Percentiles rank a stretch among this genome's conserved stretches.
phyloP scores from a whole-genome alignment of 345 rosid species.

The Gossypium herbaceum region DNA sequence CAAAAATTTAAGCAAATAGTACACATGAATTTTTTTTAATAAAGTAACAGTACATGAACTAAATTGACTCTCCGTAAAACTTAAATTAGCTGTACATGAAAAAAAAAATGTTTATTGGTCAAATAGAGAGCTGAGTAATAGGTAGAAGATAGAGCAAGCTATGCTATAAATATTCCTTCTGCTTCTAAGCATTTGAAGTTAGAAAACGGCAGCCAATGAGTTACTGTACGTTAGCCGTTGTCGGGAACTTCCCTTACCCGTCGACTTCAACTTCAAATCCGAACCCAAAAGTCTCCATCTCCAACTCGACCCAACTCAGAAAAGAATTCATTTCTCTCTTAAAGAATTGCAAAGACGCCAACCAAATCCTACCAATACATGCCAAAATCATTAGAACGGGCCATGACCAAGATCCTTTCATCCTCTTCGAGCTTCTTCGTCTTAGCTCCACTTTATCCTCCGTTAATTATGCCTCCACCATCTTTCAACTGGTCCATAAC shows the following conservation, averaged over 20 bases:
- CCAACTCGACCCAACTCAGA: neutral
- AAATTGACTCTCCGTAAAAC: too few species aligned
- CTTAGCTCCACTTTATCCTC: constrained; percentile 39
- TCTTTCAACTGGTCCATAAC: constrained; percentile 33
- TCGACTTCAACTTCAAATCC: constrained; percentile 14
- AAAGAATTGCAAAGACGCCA: constrained; percentile 28
- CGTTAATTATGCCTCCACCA: constrained; percentile 40
- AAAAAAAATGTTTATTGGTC: too few species aligned
- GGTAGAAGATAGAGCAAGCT: neutral
- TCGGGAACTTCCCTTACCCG: constrained; percentile 14
- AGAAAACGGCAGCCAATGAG: constrained; percentile 8
- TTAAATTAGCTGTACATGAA: too few species aligned
- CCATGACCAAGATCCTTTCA: constrained; percentile 43
- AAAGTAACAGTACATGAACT: too few species aligned
- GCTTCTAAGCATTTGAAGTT: neutral
- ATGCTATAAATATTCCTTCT: neutral
- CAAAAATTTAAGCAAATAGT: too few species aligned
- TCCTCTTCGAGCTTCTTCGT: constrained; percentile 57
- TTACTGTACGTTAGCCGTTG: constrained; percentile 1
- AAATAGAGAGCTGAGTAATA: too few species aligned
- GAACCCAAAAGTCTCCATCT: neutral
- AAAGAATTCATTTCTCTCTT: constrained; percentile 24
- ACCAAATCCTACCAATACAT: constrained; percentile 34
- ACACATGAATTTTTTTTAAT: too few species aligned
- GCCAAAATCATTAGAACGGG: constrained; percentile 44